These are phyloP conservation scores for Scenedesmus sp. DNA, from an alignment of 163 green algal genomes.

Conservation along the genomic window DNA sequence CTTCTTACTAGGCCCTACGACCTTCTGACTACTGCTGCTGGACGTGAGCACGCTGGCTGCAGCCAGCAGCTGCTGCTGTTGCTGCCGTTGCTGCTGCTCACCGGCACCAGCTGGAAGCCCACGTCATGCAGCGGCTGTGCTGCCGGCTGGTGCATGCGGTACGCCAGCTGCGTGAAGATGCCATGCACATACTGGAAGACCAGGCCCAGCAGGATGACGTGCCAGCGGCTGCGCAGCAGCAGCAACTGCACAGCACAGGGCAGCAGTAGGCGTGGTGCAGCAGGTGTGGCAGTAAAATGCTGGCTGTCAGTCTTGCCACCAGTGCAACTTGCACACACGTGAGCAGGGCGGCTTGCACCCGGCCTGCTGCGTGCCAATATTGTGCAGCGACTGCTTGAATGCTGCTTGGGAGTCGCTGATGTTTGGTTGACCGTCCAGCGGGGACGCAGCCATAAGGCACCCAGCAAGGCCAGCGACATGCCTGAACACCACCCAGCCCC, in stretches of 20 bases:
- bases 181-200: conserved; percentile 95
- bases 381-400: background rate
- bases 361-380: background rate
- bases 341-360: background rate
- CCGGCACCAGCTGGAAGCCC: conserved; percentile 87
- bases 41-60: no score
- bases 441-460: background rate
- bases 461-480: background rate
- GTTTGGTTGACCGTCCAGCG: no score
- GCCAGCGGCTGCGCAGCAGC: conserved; percentile 86
- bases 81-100: conserved; percentile 57
- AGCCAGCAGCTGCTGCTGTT: background rate
- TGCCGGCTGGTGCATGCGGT: conserved; percentile 86
- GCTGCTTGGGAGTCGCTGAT: no score
- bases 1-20: no score
- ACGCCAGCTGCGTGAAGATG: conserved; percentile 93
- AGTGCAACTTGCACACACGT: background rate
- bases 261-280: background rate
- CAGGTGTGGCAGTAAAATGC: background rate
- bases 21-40: background rate
- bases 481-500: background rate
- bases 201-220: conserved; percentile 85
- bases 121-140: conserved; percentile 84
- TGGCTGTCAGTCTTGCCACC: background rate
- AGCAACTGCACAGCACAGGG: conserved; percentile 73